Base-by-base conservation (phyloP, 352 stramenopile species). In the Labyrinthula sp. region DNA sequence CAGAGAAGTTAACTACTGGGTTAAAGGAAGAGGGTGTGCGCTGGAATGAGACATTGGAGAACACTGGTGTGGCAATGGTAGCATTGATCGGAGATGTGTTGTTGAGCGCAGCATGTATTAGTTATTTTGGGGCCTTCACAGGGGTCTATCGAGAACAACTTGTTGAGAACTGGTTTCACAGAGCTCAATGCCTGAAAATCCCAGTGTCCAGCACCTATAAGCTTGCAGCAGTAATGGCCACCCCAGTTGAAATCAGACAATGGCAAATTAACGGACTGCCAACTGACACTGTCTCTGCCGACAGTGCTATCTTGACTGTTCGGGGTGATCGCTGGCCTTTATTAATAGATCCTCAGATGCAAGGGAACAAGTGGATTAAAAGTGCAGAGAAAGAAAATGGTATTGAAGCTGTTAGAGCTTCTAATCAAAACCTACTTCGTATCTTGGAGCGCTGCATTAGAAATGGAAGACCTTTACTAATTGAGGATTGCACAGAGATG, bases 351-450 rank as follows among this genome's bases (percentile, higher is more conserved):
- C 79, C 79, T 2, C 79, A 92, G 28, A 73, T 72, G 2, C 79
- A 92, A 61, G 79, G 78, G 2, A 91, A 89, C 64, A 79, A 83
- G 45, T 92, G 79, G 79, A 77, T 92, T 43, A 87, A 90, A 49
- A 89, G 85, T 40, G 82, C 72, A 2, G 57, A 79, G 10, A 34
- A 22, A 10, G 54, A 60, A 17, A 62, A 62, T 17, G 26, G 46
- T 28, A 17, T 58, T 24, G 54, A 75, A 36, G 67, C 65, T 25
- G 59, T 72, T 38, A 75, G 72, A 15, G 56, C 92, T 31, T 45
- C 36, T 9, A 54, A 30, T 2, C 30, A 24, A 1, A 91, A 91
- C 40, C 56, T 92, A 12, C 55, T 92, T 25, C 66, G 77, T 1
- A 67, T 72, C 1, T 46, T 92, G 10, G 80, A 92, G 41, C 84